Evolutionary conservation across 768 basidiomycete species (phyloP), one percentile per base, ranked within the genome.

Genomic region (Pilatotrama ljubarskyi): DNA sequence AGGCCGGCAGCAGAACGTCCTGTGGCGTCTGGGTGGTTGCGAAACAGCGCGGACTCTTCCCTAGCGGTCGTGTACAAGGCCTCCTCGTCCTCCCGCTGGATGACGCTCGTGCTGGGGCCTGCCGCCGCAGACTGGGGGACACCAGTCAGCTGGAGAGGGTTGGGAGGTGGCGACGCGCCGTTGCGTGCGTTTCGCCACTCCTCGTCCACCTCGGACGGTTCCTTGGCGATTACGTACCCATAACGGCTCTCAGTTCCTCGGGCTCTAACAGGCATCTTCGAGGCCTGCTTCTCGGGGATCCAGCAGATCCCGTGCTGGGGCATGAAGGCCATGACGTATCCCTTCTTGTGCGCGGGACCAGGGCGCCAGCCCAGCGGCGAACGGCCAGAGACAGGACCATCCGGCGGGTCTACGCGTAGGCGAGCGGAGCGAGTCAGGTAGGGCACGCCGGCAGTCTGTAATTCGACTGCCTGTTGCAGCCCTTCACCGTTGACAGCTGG

Each of bases 61-160:
- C 43, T 53, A 10, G 52, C 57, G 4, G 61, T 24, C 17, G 48
- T 25, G 17, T 26, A 38, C 18, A 46, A 15, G 13, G 32, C 38
- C 4, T 54, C 42, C 41, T 63, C 52, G 1, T 62, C 51, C 15
- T 41, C 55, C 2, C 35, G 51, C 15, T 37, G 38, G n/a, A 50
- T 41, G 5, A 29, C 18, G 17, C 26, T 58, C 13, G 18, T 32
- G 46, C 61, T 63, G 6, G 61, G 48, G 1, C 61, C 57, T 14
- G 61, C 61, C 17, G 26, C 29, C 1, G 41, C 17, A 7, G n/a
- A 32, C 20, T 41, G 44, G 1, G 61, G 61, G 17, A 63, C 46
- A 9, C 56, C 61, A 8, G 40, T 50, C 29, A 63, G 40, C 59
- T 70, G 70, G 6, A 73, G 43, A 2, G 64, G 60, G 26, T 68